Evolutionary conservation across 345 rosid genomes (phyloP), one percentile per base, ranked within the genome.

Genomic region (Lepidium africanum): DNA sequence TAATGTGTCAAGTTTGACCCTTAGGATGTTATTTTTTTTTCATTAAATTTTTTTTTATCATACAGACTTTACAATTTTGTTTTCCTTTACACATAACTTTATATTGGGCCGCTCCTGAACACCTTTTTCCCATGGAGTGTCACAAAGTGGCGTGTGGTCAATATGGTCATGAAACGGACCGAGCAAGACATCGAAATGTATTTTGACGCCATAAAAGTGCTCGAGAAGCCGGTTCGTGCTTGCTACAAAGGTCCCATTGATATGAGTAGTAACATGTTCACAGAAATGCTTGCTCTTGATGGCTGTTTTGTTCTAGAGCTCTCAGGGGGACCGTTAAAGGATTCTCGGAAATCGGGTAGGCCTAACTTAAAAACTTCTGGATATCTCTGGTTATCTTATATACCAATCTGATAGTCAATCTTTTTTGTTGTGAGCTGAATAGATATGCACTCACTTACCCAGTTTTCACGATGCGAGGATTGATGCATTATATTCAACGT

Each of bases 241-340:
- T 82, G 90, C 67, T 87, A 87, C 36, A 84, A 82, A 73, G 87
- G 94, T 30, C 56, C 59, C 1, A 74, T 77, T 13, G 5, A 46
- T 33, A 72, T 84, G 6, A 69, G 77, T 65, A 86, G 90, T 76
- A 86, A 86, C 19, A 82, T 86, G 43, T 87, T 90, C 56, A 82
- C 72, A 7, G 87, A 87, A 61, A 90, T 86, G 89, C 76, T 87
- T 87, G 86, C 84, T 9, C 87, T 87, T 32, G 94, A 90, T 47
- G 94, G 90, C 2, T 84, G 87, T 70, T 90, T 90, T 30, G 55
- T 78, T 36, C 82, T 90, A 6, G 88, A 87, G 79, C 80, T 87
- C 9, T 84, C 49, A 69, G 76, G 27, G 27, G 27, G 3, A 25
- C 27, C 4, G 27, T 25, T 25, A 3, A 2, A 2, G 27, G 23